Conservation (phyloP, 2,329 filamentous ascomycete genomes). For the Tolypocladium pustulatum region DNA sequence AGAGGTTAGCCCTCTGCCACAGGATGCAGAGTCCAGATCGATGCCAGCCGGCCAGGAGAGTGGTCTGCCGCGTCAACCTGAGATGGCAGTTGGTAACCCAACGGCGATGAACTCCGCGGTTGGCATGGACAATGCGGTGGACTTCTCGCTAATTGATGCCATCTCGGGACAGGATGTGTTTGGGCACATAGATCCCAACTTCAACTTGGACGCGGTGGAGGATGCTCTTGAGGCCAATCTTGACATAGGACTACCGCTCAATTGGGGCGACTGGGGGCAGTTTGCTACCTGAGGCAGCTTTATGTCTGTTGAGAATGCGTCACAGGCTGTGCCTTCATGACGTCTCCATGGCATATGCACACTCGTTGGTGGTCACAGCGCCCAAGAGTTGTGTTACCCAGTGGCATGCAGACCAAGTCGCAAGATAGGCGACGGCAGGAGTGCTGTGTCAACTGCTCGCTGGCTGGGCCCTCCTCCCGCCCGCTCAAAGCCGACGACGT, state of each 20-base stretch:
- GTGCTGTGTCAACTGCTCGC: not conserved
- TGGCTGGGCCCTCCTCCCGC: not conserved
- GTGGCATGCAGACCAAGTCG: not conserved
- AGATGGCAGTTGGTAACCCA: slow-evolving; percentile 13
- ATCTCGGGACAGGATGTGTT: slow-evolving; percentile 42
- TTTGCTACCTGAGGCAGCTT: slow-evolving; percentile 16
- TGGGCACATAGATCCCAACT: slow-evolving; percentile 43
- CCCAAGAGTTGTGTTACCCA: no score
- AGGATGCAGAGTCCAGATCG: slow-evolving; percentile 10
- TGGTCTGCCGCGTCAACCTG: slow-evolving; percentile 5
- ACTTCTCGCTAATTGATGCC: slow-evolving; percentile 31
- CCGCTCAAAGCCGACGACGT: not conserved
- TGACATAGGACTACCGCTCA: slow-evolving; percentile 41
- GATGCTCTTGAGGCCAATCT: slow-evolving; percentile 43
- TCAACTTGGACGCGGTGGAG: slow-evolving; percentile 42
- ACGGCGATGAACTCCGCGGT: slow-evolving; percentile 14
- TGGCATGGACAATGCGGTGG: slow-evolving; percentile 23
- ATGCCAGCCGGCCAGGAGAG: slow-evolving; percentile 1
- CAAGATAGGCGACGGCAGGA: not conserved
- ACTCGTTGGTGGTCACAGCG: no score
- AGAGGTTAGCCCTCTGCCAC: slow-evolving; percentile 17
- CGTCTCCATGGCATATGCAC: not conserved
- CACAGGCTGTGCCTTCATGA: not conserved
- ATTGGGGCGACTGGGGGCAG: slow-evolving; percentile 36
- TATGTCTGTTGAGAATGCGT: not conserved